Evolutionary conservation across 345 rosid genomes (phyloP).

Genomic region (Cardamine resedifolia): DNA sequence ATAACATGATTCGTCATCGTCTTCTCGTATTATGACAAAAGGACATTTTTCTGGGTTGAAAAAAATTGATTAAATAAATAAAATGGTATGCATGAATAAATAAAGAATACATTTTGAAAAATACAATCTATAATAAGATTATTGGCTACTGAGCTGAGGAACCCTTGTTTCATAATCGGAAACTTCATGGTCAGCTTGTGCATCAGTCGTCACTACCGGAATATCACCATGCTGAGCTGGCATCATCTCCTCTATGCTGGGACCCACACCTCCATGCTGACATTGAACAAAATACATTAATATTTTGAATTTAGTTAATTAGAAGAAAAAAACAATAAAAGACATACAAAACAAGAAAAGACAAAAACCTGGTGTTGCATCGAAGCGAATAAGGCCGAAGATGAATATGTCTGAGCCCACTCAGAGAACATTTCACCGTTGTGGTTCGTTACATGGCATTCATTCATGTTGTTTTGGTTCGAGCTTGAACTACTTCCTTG

Average conservation of each 20-base stretch:
- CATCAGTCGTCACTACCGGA: conserved; percentile 13
- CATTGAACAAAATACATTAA: neutral
- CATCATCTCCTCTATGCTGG: conserved; percentile 32
- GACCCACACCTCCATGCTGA: conserved; percentile 36
- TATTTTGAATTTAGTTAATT: neutral
- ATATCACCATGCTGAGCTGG: conserved; percentile 36
- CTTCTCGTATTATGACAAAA: neutral
- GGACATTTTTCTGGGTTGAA: neutral
- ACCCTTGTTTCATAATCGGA: conserved; percentile 44
- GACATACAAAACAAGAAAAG: neutral
- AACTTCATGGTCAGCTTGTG: conserved; percentile 30
- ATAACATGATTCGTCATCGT: neutral
- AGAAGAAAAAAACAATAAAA: neutral
- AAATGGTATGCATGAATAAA: neutral
- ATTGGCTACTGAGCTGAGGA: conserved; percentile 40
- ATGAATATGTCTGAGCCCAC: conserved; percentile 48
- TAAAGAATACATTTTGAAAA: neutral
- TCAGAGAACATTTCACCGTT: conserved; percentile 40
- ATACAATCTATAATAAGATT: neutral
- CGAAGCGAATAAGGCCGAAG: conserved; percentile 45
- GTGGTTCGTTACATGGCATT: conserved; percentile 47
- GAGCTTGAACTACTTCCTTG: conserved; percentile 45
- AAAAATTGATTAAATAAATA: neutral
- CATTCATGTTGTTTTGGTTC: conserved; percentile 41
- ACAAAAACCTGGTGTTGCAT: conserved; percentile 39